phyloP scores from a whole-genome alignment of 78 protist species.

The Cyanophora paradoxa region DNA sequence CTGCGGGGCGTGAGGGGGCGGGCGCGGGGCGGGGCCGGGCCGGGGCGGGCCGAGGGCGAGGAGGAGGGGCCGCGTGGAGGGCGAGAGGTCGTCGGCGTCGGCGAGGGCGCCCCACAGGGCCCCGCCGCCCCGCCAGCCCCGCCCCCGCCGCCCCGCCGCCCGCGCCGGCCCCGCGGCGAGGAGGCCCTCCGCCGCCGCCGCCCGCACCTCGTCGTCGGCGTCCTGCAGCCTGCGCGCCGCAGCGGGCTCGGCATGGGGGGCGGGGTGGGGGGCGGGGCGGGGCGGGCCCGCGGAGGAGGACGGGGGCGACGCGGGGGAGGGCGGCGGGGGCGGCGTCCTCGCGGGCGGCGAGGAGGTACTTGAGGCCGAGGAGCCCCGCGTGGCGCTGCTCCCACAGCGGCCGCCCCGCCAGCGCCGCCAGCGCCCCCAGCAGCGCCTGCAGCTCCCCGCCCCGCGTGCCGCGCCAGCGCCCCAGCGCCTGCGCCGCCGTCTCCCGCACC shows the following conservation, averaged over 20 bases:
- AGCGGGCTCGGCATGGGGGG: not conserved
- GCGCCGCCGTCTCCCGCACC: slow-evolving; percentile 83
- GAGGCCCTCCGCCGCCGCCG: slow-evolving; percentile 51
- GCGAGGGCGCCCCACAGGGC: too few species aligned
- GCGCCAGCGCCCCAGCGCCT: slow-evolving; percentile 65
- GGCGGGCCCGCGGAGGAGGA: not conserved
- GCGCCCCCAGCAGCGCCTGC: not conserved
- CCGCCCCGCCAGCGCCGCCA: not conserved
- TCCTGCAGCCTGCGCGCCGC: slow-evolving; percentile 14
- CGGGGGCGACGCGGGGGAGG: slow-evolving; percentile 8
- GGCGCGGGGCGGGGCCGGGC: slow-evolving; percentile 4
- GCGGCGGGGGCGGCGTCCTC: slow-evolving; percentile 1
- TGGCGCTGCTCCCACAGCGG: slow-evolving; percentile 49
- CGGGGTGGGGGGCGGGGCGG: not conserved
- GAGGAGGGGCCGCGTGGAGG: too few species aligned
- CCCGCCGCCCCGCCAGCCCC: too few species aligned
- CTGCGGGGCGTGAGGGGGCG: not conserved
- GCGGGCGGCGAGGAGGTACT: slow-evolving; percentile 47
- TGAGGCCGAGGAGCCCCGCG: slow-evolving; percentile 52
- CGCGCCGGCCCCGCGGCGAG: too few species aligned
- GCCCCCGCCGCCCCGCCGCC: too few species aligned
- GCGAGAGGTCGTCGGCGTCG: too few species aligned
- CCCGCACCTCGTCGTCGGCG: slow-evolving; percentile 62
- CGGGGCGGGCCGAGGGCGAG: too few species aligned
- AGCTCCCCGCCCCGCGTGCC: not conserved